Evolutionary conservation across 2,329 filamentous ascomycete species (phyloP).

Genomic region (Ciborinia camelliae): DNA sequence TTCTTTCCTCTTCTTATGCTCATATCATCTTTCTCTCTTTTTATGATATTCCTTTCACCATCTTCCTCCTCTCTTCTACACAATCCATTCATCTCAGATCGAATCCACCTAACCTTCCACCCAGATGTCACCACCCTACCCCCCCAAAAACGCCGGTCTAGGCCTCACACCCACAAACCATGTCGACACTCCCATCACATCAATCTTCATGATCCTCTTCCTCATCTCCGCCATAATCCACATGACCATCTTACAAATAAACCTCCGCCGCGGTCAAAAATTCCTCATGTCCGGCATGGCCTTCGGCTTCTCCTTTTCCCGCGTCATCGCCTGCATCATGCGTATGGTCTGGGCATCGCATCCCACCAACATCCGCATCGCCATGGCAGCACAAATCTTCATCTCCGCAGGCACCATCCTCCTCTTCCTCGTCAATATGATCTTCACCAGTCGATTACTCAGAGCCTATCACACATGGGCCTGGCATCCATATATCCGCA

Average conservation of each 20-base stretch:
- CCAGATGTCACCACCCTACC: slow-evolving; percentile 27
- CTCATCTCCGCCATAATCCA: slow-evolving; percentile 50
- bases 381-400: slow-evolving; percentile 8
- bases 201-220: slow-evolving; percentile 61
- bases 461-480: slow-evolving; percentile 66
- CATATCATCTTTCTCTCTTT: neutral
- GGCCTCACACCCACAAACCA: slow-evolving; percentile 56
- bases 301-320: slow-evolving; percentile 57
- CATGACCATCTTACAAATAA: slow-evolving; percentile 51
- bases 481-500: slow-evolving; percentile 54
- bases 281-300: slow-evolving; percentile 57
- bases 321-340: slow-evolving; percentile 45
- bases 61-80: neutral
- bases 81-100: neutral
- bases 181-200: slow-evolving; percentile 63
- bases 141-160: slow-evolving; percentile 45
- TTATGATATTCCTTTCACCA: accelerated
- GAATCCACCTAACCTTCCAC: neutral
- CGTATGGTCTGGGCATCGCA: slow-evolving; percentile 46
- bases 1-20: neutral
- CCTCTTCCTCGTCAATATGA: slow-evolving; percentile 72
- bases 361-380: neutral
- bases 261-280: slow-evolving; percentile 44
- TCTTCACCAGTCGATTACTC: slow-evolving; percentile 71
- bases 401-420: slow-evolving; percentile 52